Evolutionary conservation across 1,139 yeast genomes (phyloP).

Genomic region (Geotrichum carabidarum): DNA sequence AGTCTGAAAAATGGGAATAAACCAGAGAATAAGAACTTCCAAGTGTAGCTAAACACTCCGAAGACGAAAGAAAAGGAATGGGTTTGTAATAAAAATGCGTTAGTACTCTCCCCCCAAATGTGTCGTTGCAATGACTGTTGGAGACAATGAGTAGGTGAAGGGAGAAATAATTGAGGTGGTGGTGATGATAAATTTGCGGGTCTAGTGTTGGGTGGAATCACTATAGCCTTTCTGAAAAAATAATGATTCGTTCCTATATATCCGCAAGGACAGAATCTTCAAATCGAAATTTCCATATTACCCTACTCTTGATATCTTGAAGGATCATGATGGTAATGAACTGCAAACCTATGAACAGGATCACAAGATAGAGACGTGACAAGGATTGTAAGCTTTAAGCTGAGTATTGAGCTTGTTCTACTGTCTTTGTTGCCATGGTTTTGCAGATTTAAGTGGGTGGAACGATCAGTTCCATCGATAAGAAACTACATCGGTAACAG

Average conservation of each 20-base stretch:
- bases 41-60: constrained; percentile 10
- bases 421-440: too few species aligned
- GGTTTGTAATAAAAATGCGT: not conserved
- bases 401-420: too few species aligned
- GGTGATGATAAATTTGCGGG: not conserved
- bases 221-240: not conserved
- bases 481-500: too few species aligned
- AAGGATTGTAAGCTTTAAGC: too few species aligned
- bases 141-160: constrained; percentile 15
- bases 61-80: not conserved
- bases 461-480: too few species aligned
- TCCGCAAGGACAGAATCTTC: not conserved
- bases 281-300: not conserved
- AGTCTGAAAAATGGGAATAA: not conserved
- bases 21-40: constrained; percentile 1
- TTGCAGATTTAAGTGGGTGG: too few species aligned
- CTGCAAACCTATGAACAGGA: too few species aligned
- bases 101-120: constrained; percentile 9
- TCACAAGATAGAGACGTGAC: too few species aligned
- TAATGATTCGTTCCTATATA: not conserved
- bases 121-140: constrained; percentile 13
- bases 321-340: too few species aligned
- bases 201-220: not conserved
- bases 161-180: constrained; percentile 6
- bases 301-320: not conserved